Percentiles rank a stretch among this genome's conserved stretches.
Conservation (phyloP, 371 early-diverging fungal genomes). For the Mortierella sp. region DNA sequence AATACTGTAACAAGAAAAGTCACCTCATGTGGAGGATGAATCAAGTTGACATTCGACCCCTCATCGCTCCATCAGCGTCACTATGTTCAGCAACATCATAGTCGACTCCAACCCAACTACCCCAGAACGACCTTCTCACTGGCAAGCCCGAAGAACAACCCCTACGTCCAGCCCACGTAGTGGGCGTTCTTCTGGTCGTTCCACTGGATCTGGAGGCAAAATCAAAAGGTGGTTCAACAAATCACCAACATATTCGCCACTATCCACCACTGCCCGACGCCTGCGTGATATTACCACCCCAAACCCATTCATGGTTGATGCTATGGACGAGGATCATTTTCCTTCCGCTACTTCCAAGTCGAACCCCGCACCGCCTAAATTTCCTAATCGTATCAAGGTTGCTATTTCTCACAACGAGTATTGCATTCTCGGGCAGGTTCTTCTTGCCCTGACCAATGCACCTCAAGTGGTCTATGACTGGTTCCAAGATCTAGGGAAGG, state of each 20-base stretch:
- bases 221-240: background rate
- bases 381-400: background rate
- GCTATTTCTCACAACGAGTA: background rate
- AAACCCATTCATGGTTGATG: background rate
- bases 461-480: background rate
- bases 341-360: background rate
- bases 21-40: background rate
- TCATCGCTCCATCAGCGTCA: background rate
- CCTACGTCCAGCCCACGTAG: background rate
- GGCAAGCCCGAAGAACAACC: background rate
- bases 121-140: background rate
- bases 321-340: background rate
- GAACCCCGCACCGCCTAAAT: background rate
- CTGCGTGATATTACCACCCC: background rate
- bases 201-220: background rate
- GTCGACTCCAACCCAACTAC: background rate
- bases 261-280: background rate
- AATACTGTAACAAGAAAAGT: too few relatives aligned
- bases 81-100: background rate
- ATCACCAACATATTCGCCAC: background rate
- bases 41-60: background rate
- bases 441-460: background rate
- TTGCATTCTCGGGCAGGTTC: background rate
- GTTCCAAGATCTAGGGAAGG: background rate
- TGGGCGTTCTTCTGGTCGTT: background rate